A percentile compares a stretch with the other conserved stretches of the same genome.
These are phyloP conservation scores for Lipomyces sp. DNA, from an alignment of 805 yeast species.

Conservation along the genomic window DNA sequence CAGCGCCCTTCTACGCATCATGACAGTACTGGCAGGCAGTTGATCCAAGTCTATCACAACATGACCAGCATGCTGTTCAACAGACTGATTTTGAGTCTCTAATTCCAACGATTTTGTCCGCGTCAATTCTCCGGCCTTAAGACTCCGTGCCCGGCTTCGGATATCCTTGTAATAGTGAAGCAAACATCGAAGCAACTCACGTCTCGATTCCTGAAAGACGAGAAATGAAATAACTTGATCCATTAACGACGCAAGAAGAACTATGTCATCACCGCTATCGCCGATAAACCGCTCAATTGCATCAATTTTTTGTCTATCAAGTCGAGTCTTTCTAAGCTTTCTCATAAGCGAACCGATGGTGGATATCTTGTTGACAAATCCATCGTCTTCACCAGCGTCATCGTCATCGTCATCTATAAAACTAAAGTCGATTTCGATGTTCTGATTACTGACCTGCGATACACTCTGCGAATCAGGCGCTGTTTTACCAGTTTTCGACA, in stretches of 20 bases:
- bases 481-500: no score
- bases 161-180: constrained; percentile 17
- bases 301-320: constrained; percentile 29
- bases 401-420: constrained; percentile 3
- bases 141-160: neutral
- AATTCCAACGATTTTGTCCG: no score
- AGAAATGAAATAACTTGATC: constrained; percentile 16
- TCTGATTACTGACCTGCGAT: no score
- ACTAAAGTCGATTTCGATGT: no score
- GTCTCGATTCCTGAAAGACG: constrained; percentile 26
- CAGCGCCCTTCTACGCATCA: constrained; percentile 14
- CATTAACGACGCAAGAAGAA: constrained; percentile 19
- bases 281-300: constrained; percentile 19
- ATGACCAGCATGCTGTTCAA: constrained; percentile 18
- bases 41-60: constrained; percentile 1
- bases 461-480: no score
- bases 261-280: constrained; percentile 21
- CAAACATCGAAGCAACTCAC: constrained; percentile 25
- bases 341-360: constrained; percentile 14
- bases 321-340: constrained; percentile 13
- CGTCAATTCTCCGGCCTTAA: neutral
- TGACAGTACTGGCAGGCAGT: constrained; percentile 6
- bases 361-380: neutral
- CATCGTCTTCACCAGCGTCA: neutral
- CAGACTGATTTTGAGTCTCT: no score